These are phyloP conservation scores for Annulohypoxylon bovei DNA, from an alignment of 495 filamentous ascomycete species.

Conservation along the genomic window DNA sequence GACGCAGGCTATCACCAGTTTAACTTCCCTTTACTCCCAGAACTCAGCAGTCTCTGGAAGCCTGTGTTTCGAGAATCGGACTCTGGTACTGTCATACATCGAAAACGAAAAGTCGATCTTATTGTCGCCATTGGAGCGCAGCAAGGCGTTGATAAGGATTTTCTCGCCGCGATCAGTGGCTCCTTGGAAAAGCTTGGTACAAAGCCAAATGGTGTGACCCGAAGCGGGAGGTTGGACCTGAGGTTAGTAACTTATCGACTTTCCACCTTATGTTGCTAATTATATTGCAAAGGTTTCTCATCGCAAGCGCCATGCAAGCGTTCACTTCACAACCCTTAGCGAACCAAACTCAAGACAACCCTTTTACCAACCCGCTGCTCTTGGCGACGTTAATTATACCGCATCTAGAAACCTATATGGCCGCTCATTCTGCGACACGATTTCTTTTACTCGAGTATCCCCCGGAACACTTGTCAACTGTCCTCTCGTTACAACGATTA, in stretches of 20 bases:
- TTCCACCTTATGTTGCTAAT: constrained; percentile 8
- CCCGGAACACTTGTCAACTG: constrained; percentile 55
- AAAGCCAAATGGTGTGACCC: constrained; percentile 46
- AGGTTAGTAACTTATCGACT: constrained; percentile 45
- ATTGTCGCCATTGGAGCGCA: constrained; percentile 59
- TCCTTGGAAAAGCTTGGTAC: constrained; percentile 56
- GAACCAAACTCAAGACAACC: constrained; percentile 56
- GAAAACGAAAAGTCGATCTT: constrained; percentile 50
- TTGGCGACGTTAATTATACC: constrained; percentile 58
- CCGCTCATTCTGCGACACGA: constrained; percentile 49
- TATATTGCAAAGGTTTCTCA: constrained; percentile 49
- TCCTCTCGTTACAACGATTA: constrained; percentile 54
- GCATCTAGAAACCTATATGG: constrained; percentile 57
- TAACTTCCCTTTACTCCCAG: constrained; percentile 48
- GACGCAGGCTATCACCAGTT: constrained; percentile 50
- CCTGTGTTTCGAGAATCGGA: constrained; percentile 50
- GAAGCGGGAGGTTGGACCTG: constrained; percentile 54
- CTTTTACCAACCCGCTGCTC: constrained; percentile 54
- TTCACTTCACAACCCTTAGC: constrained; percentile 56
- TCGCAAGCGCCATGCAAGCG: constrained; percentile 60
- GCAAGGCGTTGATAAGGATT: constrained; percentile 48
- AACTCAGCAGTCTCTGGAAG: constrained; percentile 54
- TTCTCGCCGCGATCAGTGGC: constrained; percentile 46
- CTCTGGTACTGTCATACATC: constrained; percentile 25
- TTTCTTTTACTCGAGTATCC: constrained; percentile 61